Evolutionary conservation across 345 rosid species (phyloP).

Genomic region (Orychophragmus violaceus): DNA sequence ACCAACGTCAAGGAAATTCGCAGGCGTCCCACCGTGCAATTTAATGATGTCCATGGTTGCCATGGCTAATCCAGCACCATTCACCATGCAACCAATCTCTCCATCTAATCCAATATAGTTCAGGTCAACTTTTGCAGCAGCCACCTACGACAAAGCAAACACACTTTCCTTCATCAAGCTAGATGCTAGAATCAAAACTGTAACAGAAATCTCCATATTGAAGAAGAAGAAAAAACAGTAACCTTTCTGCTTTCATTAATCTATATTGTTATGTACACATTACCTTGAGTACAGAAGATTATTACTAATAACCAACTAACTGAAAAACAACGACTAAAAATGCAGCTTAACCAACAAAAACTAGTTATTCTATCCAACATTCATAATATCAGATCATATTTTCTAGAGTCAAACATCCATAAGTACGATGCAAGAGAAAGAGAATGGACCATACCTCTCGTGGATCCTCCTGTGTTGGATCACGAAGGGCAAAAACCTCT

Average conservation of each 20-base stretch:
- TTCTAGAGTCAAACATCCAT: background rate
- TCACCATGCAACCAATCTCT: conserved; percentile 99
- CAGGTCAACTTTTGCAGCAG: conserved; percentile 93
- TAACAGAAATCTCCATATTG: background rate
- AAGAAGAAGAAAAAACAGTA: background rate
- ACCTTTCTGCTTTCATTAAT: background rate
- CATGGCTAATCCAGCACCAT: conserved; percentile 99
- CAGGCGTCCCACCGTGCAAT: conserved; percentile 98
- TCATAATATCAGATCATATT: background rate
- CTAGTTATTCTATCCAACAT: background rate
- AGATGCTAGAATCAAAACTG: background rate
- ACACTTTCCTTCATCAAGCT: background rate
- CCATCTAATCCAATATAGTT: conserved; percentile 98
- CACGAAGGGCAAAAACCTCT: conserved; percentile 71
- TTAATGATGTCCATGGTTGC: conserved; percentile 99
- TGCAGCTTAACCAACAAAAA: background rate
- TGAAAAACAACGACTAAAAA: background rate
- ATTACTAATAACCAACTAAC: background rate
- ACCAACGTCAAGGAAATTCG: conserved; percentile 97
- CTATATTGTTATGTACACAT: background rate
- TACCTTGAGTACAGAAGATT: background rate
- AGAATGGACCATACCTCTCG: conserved; percentile 62
- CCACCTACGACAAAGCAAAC: conserved; percentile 49
- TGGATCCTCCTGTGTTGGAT: conserved; percentile 97
- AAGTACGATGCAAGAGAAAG: background rate